phyloP scores from a whole-genome alignment of 371 early-diverging fungal species.

The Actinomortierella ambigua region DNA sequence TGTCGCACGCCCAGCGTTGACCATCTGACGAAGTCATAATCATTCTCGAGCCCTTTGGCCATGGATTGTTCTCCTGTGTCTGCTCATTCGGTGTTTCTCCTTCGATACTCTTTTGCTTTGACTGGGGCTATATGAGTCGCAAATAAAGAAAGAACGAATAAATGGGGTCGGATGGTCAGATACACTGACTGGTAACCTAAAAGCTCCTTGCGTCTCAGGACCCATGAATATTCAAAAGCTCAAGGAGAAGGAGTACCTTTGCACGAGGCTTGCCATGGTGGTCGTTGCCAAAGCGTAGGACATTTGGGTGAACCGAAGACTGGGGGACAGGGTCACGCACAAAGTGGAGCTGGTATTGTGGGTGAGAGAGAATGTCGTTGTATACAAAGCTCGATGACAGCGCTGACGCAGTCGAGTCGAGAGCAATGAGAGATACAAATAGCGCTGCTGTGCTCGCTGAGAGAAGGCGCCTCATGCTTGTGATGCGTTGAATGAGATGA shows the following conservation, averaged over 20 bases:
- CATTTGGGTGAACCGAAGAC: slow-evolving; percentile 27
- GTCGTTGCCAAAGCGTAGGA: neutral
- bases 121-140: neutral
- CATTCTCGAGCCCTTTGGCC: slow-evolving; percentile 13
- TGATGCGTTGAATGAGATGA: neutral
- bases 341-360: slow-evolving; percentile 54
- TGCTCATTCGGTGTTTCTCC: slow-evolving; percentile 1
- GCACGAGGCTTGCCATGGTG: slow-evolving; percentile 5
- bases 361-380: slow-evolving; percentile 59
- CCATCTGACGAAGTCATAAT: slow-evolving; percentile 55
- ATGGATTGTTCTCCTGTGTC: neutral
- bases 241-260: slow-evolving; percentile 1
- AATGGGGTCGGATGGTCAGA: neutral
- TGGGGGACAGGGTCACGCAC: slow-evolving; percentile 50
- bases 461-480: no score
- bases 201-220: neutral
- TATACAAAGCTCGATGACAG: slow-evolving; percentile 48
- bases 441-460: no score
- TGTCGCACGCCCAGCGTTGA: slow-evolving; percentile 56
- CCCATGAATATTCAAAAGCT: neutral
- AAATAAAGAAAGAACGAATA: neutral
- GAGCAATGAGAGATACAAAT: no score
- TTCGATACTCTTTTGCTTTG: slow-evolving; percentile 6
- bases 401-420: slow-evolving; percentile 6
- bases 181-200: neutral